Evolutionary conservation across 805 yeast genomes (phyloP), one percentile per base, ranked within the genome.

Genomic region (Teunomyces gatunensis): DNA sequence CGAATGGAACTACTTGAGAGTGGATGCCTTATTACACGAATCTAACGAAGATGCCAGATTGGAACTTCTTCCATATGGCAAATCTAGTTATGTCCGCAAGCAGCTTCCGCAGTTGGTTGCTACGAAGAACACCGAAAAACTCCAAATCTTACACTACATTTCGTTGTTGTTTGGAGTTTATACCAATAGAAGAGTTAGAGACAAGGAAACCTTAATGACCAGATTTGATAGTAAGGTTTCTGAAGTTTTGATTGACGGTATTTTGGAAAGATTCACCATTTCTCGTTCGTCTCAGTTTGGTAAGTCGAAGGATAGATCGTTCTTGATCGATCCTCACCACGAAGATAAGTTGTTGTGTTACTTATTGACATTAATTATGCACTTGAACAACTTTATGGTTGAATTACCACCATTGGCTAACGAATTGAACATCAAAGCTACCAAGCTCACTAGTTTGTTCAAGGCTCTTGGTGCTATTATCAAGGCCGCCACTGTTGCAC

Each of bases 301-400:
- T 48, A 83, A 80, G 64, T 71, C 87, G n/a, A 85, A 84, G 61
- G 89, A 85, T 52, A 79, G 84, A 56, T 77, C 85, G n/a, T 92
- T 80, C 63, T 74, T 79, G 52, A 80, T 94, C 51, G 97, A 94
- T 61, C 97, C 98, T 35, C 85, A 81, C 57, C 80, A 82, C 60
- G 96, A 89, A 65, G 96, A 89, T 68, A 89, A 86, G 68, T 73
- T 94, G 42, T 72, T 94, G 54, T 87, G 96, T 67, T 85, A 81
- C 67, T 73, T 90, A 42, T 71, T 94, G 51, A 87, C 85, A 5
- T 68, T 86, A 35, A 75, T 87, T 34, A 71, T 94, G 61, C 92
- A 85, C 64, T 74, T 91, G 47, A 89, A 89, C 63, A 83, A 80
- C 50, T 92, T 81, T 69, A 72, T 78, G 53, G 80, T 89, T 15